Evolutionary conservation across 805 yeast genomes (phyloP), one percentile per base, ranked within the genome.

Genomic region (Zygoascus bituminiphila): DNA sequence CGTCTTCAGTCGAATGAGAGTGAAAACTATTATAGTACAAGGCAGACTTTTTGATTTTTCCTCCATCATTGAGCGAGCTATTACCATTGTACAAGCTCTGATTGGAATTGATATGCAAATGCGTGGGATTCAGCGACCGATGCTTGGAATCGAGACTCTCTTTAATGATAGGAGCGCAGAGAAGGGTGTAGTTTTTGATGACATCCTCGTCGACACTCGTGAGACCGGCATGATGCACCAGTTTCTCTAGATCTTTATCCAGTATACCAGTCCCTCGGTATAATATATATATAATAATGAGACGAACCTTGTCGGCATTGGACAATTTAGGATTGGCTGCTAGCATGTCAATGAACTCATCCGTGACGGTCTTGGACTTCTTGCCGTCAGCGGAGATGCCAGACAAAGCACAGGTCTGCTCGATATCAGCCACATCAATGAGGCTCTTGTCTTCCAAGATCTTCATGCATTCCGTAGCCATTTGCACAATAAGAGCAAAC

Each of bases 371-470:
- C 41, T 62, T 61, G 41, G 75, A 74, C 55, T 76, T 76, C 23
- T 74, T 74, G 2, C 91, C 88, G 54, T 86, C 84, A 42, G 80
- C 71, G 48, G 79, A 81, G 2, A 75, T 63, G 20, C 95, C 95
- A 25, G 44, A 41, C 39, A 78, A 78, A 3, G 88, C 85, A 54
- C 88, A 73, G 17, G 81, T 77, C 66, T 89, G 96, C 65, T 93
- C 98, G 50, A 88, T 74, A 54, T 86, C 93, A 1, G 95, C 87
- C 17, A 85, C 71, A 51, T 79, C 87, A 7, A 83, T 79, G 54
- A 88, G 66, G 38, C 76, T 73, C 52, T 79, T 71, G 24, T 70
- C 72, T 44, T 80, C 76, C 61, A 82, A 80, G 14, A 74, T 65
- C 23, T 72, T 74, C 64, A 85, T 70, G 60, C 89, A 79, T 58